Base-by-base conservation (phyloP, 108 stramenopile genomes). In the Schizochytrium sp. region DNA sequence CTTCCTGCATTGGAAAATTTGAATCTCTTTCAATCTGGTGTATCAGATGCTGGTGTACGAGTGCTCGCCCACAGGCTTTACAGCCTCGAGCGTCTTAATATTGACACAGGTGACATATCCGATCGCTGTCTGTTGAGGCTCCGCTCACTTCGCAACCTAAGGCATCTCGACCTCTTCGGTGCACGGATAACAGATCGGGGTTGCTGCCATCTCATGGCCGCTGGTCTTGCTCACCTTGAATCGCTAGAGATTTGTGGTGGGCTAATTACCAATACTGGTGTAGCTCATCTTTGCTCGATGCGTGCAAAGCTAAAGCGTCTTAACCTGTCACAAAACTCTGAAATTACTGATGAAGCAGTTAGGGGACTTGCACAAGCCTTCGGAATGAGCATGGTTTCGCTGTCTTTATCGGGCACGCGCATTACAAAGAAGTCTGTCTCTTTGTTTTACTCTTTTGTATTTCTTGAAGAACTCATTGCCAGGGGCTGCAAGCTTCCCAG, bases 401-500 rank as follows among this genome's bases (percentile, higher is more conserved):
- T 83, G 50, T 83, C 76, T 47, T 53, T 83, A 47, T 83, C 76
- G 12, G 53, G 53, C 28, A 83, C 76, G 0, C 47, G 76, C 10
- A 83, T 83, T 53, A 55, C 76, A 5, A 83, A 83, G 76, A 47
- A 40, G 13, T 49, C 76, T 53, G 47, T 83, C 50, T 55, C 76
- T 0, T 53, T 83, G 38, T 7, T 83, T n/a, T 83, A 83, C 40
- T 83, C 76, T 38, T 83, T 83, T 42, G 76, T 83, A 42, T 83
- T 47, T 42, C 53, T 83, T 38, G 76, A 83, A 40, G 76, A 83
- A 53, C 76, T 83, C 76, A 53, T 83, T 13, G 76, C 55, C 40
- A 17, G 76, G n/a, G 76, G 76, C 76, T 83, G 76, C 76, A 83
- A 83, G 50, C 76, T 83, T n/a, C 76, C 76, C 10, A 83, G 53